Percentiles rank a stretch among this genome's conserved stretches.
phyloP scores from a whole-genome alignment of 1,284 basidiomycete species.

The Calocybe gambosa region DNA sequence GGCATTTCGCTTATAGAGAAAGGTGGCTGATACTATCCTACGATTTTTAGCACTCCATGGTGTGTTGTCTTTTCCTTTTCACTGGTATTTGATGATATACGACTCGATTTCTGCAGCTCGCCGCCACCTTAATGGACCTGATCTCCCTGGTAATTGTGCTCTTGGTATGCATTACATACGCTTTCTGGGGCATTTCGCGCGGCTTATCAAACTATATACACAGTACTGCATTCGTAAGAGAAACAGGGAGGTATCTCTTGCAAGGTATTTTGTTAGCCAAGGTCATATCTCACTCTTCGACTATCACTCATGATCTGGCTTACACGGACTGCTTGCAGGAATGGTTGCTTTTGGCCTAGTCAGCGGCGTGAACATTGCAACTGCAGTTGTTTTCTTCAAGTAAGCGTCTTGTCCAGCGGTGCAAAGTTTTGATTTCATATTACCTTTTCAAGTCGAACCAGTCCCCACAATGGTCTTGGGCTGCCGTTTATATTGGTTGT shows the following conservation, averaged over 20 bases:
- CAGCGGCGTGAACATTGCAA: slow-evolving; percentile 14
- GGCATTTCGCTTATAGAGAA: slow-evolving; percentile 8
- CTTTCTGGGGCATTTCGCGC: background rate
- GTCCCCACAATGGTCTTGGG: slow-evolving; percentile 20
- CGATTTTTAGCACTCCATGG: slow-evolving; percentile 22
- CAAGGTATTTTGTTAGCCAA: slow-evolving; percentile 25
- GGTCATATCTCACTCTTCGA: slow-evolving; percentile 11
- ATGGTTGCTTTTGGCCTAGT: slow-evolving; percentile 18
- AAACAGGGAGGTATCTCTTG: slow-evolving; percentile 20
- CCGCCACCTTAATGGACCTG: slow-evolving; percentile 26
- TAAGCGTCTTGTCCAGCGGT: slow-evolving; percentile 5
- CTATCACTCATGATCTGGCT: background rate
- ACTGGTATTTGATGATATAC: background rate
- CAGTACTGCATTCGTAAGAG: slow-evolving; percentile 25
- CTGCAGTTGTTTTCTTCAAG: slow-evolving; percentile 21
- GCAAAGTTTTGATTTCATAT: background rate
- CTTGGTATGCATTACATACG: slow-evolving; percentile 19
- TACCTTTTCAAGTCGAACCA: slow-evolving; percentile 8
- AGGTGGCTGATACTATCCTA: background rate
- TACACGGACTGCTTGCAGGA: slow-evolving; percentile 11
- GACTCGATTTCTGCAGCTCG: slow-evolving; percentile 12
- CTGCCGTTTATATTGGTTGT: slow-evolving; percentile 22
- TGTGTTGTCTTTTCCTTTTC: slow-evolving; percentile 6
- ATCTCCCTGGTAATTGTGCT: slow-evolving; percentile 25
- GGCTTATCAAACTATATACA: background rate